Evolutionary conservation across 257 asterid genomes (phyloP), one percentile per base, ranked within the genome.

Genomic region (Plantago ovata): DNA sequence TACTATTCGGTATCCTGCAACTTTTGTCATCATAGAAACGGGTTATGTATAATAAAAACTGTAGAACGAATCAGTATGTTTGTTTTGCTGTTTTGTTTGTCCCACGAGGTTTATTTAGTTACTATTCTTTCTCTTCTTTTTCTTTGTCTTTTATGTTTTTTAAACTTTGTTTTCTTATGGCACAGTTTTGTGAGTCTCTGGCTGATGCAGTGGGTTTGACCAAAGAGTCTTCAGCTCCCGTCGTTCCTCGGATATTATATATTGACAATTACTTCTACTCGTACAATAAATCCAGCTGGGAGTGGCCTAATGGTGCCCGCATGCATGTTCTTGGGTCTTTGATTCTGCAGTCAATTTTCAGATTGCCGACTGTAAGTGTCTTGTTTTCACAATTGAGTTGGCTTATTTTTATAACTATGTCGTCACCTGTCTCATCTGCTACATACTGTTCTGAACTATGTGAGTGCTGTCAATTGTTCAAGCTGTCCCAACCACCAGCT

Each of bases 321-420:
- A 84, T 93, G 84, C 85, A 93, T 75, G 84, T 89, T 57, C 72
- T 89, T 39, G 98, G 97, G 16, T 89, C 97, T 69, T 66, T 93
- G 75, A 81, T 89, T 67, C 83, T 93, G 79, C 96, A 89, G 84
- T 66, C 91, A 14, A 65, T 93, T 69, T 89, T 93, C 73, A 79
- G 63, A 69, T 66, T 77, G 62, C 90, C 95, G 36, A 69, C 75
- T 70, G 98, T 93, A 89, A 40, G 98, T 67, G 22, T 10, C 66
- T 73, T 69, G 28, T 10, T 64, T 73, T 66, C 3, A 20, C 54
- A 21, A 15, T 21, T 48, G 9, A 48, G 18, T 10, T 28, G 7
- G 36, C 36, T 28, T 24, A 24, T 2, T 2, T 5, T 5, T 24
- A 5, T 28, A 28, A 28, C 36, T 0, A 28, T 28, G 36, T 28